phyloP scores from a whole-genome alignment of 2,329 filamentous ascomycete genomes.

The Aspergillus bombycis region DNA sequence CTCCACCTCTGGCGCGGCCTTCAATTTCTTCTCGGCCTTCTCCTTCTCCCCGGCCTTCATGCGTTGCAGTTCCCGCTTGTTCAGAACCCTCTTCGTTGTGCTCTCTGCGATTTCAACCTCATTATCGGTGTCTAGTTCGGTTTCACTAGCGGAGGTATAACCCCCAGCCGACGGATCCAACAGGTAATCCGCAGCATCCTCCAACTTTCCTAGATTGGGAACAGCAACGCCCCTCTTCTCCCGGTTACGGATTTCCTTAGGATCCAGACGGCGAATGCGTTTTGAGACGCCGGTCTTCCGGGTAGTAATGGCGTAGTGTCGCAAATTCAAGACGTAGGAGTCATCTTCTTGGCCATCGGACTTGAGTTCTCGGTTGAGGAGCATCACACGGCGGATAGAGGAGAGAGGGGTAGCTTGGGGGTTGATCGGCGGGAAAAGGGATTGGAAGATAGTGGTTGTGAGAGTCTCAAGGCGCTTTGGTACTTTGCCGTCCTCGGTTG shows the following conservation, averaged over 20 bases:
- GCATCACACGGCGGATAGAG: conserved; percentile 87
- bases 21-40: conserved; percentile 48
- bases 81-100: conserved; percentile 57
- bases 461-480: conserved; percentile 93
- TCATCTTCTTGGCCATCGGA: conserved; percentile 53
- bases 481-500: conserved; percentile 63
- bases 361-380: conserved; percentile 77
- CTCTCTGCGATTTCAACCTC: conserved; percentile 81
- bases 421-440: conserved; percentile 92
- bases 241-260: conserved; percentile 76
- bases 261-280: conserved; percentile 79
- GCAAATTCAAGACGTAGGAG: conserved; percentile 80
- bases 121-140: conserved; percentile 89
- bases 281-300: conserved; percentile 83
- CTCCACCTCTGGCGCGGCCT: conserved; percentile 62
- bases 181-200: conserved; percentile 94
- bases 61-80: conserved; percentile 54
- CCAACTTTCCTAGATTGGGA: conserved; percentile 86
- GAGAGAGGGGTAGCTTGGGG: conserved; percentile 86
- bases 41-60: conserved; percentile 47
- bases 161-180: conserved; percentile 77
- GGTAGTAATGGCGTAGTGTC: conserved; percentile 95
- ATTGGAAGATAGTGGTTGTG: conserved; percentile 92
- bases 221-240: conserved; percentile 68
- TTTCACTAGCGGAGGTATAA: conserved; percentile 91